Conservation (phyloP, 2,329 filamentous ascomycete species). For the Diaporthe humulicola region DNA sequence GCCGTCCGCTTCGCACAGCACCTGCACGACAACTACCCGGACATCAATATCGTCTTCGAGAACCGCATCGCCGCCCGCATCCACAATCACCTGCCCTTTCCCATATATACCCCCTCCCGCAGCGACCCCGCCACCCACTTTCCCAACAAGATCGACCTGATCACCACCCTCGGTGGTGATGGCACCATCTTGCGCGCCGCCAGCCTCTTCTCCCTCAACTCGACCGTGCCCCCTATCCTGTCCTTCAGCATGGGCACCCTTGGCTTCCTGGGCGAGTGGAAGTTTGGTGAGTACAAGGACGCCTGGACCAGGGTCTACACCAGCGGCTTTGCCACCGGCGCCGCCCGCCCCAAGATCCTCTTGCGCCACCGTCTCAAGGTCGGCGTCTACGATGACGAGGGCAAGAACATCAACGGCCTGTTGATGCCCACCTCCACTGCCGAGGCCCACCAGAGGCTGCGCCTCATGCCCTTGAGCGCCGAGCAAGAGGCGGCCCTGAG, state of each 20-base stretch:
- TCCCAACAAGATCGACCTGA: constrained; percentile 86
- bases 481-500: constrained; percentile 39
- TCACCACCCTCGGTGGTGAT: constrained; percentile 92
- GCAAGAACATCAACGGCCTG: constrained; percentile 68
- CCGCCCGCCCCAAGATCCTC: constrained; percentile 81
- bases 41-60: constrained; percentile 87
- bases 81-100: constrained; percentile 78
- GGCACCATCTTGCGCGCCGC: constrained; percentile 90
- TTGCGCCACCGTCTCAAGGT: constrained; percentile 90
- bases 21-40: constrained; percentile 83
- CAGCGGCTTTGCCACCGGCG: constrained; percentile 64
- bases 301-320: constrained; percentile 95
- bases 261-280: constrained; percentile 97
- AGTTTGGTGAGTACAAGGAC: constrained; percentile 91
- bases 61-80: constrained; percentile 78
- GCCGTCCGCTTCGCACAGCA: constrained; percentile 75
- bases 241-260: constrained; percentile 98
- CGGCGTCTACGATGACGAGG: constrained; percentile 81
- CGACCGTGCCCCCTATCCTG: constrained; percentile 88
- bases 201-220: constrained; percentile 85
- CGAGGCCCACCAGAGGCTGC: constrained; percentile 55
- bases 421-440: constrained; percentile 62
- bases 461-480: constrained; percentile 43
- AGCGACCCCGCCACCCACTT: constrained; percentile 63
- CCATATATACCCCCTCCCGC: constrained; percentile 74